These are phyloP conservation scores for Phaeophleospora eucalypticola DNA, from an alignment of 2,329 filamentous ascomycete species.

Conservation along the genomic window DNA sequence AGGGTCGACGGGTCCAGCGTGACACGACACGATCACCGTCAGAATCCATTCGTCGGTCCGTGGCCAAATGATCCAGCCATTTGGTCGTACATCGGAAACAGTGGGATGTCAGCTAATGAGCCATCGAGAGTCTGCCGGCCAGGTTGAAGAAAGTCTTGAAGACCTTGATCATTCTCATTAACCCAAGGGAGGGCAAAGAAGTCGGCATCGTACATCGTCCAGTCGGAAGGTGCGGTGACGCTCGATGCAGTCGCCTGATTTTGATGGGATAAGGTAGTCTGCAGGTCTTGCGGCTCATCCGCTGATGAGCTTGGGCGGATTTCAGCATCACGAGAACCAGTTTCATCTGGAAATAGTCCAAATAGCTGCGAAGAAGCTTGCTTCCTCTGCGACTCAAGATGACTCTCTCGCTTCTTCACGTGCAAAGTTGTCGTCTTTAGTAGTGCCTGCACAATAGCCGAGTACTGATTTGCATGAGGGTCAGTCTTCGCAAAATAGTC, in stretches of 20 bases:
- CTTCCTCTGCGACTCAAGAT: conserved; percentile 19
- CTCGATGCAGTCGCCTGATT: not conserved
- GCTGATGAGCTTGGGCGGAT: not conserved
- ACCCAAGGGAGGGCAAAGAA: conserved; percentile 27
- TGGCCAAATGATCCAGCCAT: conserved; percentile 9
- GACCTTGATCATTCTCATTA: conserved; percentile 24
- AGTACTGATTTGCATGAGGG: conserved; percentile 30
- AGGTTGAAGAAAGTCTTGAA: conserved; percentile 28
- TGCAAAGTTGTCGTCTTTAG: conserved; percentile 20
- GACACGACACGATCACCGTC: not conserved
- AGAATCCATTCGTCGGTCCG: not conserved
- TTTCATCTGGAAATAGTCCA: conserved; percentile 17
- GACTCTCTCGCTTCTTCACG: conserved; percentile 22
- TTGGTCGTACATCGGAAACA: conserved; percentile 28
- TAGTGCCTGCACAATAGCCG: conserved; percentile 23
- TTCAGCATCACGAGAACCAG: not conserved
- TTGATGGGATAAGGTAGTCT: not conserved
- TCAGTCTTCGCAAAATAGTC: conserved; percentile 28
- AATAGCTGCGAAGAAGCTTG: conserved; percentile 29
- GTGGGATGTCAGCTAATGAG: conserved; percentile 22
- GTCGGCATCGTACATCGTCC: conserved; percentile 24
- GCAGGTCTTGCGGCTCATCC: too few relatives aligned
- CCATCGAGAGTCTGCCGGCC: conserved; percentile 23
- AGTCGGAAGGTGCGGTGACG: conserved; percentile 11
- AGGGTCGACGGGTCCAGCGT: not conserved